These are phyloP conservation scores for Prunus kanzakura DNA, from an alignment of 306 rosid species.

Conservation along the genomic window DNA sequence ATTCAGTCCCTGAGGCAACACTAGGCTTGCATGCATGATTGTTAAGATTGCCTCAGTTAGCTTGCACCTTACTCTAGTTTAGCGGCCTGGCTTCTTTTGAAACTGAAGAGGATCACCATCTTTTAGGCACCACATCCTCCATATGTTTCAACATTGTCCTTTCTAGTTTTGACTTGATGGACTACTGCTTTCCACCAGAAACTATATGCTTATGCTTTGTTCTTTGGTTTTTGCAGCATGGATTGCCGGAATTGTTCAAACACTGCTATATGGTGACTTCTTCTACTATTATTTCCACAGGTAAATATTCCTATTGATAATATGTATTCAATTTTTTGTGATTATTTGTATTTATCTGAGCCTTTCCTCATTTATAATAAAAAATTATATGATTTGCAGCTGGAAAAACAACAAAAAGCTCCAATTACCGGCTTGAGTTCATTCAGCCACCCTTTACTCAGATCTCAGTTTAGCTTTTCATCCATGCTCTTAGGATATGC, in stretches of 20 bases:
- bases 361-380: conserved; percentile 11
- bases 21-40: neutral
- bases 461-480: neutral
- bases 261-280: conserved; percentile 83
- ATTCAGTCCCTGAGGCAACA: neutral
- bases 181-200: neutral
- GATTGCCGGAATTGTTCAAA: conserved; percentile 82
- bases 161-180: neutral
- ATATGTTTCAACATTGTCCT: neutral
- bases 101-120: neutral
- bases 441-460: neutral
- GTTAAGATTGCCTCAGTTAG: neutral
- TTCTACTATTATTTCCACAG: conserved; percentile 89
- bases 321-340: neutral
- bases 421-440: conserved; percentile 74
- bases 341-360: conserved; percentile 2
- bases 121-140: neutral
- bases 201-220: neutral
- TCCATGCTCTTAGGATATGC: neutral
- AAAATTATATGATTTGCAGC: conserved; percentile 37
- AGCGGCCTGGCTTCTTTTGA: neutral
- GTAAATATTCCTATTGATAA: conserved; percentile 25
- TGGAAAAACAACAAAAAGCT: conserved; percentile 90
- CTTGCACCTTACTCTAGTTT: no score
- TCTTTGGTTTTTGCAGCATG: conserved; percentile 60